Evolutionary conservation across 371 early-diverging fungal genomes (phyloP), one percentile per base, ranked within the genome.

Genomic region (Choanephora cucurbitarum): DNA sequence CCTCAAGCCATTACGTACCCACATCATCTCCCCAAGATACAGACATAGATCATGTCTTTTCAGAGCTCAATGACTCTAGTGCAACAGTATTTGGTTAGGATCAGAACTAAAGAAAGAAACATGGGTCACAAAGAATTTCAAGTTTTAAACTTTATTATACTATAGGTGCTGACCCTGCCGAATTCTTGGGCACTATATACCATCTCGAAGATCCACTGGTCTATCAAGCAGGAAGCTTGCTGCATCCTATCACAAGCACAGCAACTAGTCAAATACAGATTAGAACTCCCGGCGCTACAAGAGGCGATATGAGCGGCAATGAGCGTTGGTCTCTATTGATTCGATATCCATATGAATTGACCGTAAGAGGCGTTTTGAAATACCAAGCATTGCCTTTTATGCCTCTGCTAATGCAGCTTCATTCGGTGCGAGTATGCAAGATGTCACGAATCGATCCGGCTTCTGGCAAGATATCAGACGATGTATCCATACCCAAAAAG

Each of bases 341-440:
- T 53, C 74, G 79, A 22, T 75, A 82, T 42, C 84, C 83, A 19
- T 87, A 83, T 66, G 84, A 85, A 51, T 61, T 87, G 48, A 87
- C 85, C 0, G 71, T 87, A 0, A 78, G 87, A 45, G 87, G 87
- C n/a, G 77, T 84, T 2, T 69, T 87, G 24, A 81, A 83, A 53
- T 87, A 87, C 53, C 77, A 73, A 18, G 45, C 74, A n/a, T 52
- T 74, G 23, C 71, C 79, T 10, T 57, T 64, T 19, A 48, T 62
- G 1, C 60, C 58, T 40, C 40, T 24, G 1, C 31, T 62, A 9
- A 57, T 54, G 13, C 64, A 63, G 40, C 23, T 54, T 3, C 66
- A 79, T 47, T 64, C 77, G 1, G 70, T 69, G 13, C 62, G 75
- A 18, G 71, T 81, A 4, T 81, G 79, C 23, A 64, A 72, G 49